Evolutionary conservation across 2,329 filamentous ascomycete genomes (phyloP).

Genomic region (Paraphoma sp.): DNA sequence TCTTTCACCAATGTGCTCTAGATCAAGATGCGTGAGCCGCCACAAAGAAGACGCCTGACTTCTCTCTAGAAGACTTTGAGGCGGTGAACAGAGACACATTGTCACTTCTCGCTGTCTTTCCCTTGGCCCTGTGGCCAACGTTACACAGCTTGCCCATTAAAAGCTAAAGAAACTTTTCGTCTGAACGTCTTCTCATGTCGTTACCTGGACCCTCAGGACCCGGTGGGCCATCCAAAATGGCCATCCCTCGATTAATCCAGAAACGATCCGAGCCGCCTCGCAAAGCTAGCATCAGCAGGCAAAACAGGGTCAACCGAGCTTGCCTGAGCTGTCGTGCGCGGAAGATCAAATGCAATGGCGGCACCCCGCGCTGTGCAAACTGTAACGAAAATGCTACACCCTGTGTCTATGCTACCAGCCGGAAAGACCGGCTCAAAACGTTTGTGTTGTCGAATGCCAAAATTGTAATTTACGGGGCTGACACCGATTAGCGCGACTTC

Average conservation of each 20-base stretch:
- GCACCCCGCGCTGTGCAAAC: constrained; percentile 40
- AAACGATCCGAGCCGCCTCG: constrained; percentile 22
- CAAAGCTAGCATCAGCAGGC: constrained; percentile 14
- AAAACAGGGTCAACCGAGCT: constrained; percentile 33
- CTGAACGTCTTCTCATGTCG: constrained; percentile 2
- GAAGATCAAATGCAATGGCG: constrained; percentile 49
- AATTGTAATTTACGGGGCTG: constrained; percentile 8
- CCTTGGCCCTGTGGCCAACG: not conserved
- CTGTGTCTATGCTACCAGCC: constrained; percentile 44
- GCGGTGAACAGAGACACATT: not conserved
- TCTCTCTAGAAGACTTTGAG: not conserved
- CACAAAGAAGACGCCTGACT: not conserved
- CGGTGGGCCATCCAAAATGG: constrained; percentile 22
- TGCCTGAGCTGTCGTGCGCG: constrained; percentile 44
- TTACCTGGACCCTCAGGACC: not conserved
- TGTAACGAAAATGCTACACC: constrained; percentile 33
- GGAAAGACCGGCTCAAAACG: constrained; percentile 45
- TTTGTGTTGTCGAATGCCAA: constrained; percentile 17
- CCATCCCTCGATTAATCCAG: constrained; percentile 32
- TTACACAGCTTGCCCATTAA: too few species aligned
- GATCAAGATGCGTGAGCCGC: not conserved
- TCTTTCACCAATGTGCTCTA: not conserved
- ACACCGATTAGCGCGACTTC: constrained; percentile 26
- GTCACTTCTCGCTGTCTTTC: not conserved
- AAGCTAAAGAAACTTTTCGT: not conserved